A percentile compares a stretch with the other conserved stretches of the same genome.
These are phyloP conservation scores for Colletotrichum filicis DNA, from an alignment of 2,329 filamentous ascomycete genomes.

Conservation along the genomic window DNA sequence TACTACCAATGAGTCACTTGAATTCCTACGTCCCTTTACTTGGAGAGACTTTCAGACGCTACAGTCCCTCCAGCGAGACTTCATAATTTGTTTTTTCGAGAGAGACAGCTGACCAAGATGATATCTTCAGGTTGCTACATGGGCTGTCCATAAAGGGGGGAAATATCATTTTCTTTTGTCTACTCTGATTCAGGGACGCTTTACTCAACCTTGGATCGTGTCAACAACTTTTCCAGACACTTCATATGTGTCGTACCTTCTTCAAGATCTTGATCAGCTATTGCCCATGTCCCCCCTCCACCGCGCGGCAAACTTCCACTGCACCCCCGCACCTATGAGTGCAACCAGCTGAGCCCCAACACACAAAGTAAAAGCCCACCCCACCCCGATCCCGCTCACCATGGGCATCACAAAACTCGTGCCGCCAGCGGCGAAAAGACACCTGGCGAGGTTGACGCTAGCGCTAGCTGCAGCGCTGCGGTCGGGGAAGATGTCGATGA, in stretches of 20 bases:
- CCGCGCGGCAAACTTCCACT: conserved; percentile 51
- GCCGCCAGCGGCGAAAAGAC: conserved; percentile 60
- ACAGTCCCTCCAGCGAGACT: no score
- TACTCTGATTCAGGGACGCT: neutral
- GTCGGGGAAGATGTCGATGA: conserved; percentile 63
- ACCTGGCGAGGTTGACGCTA: conserved; percentile 63
- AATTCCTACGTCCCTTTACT: neutral
- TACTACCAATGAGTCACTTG: no score
- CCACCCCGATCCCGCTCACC: conserved; percentile 49
- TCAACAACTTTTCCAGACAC: no score
- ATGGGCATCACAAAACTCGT: conserved; percentile 58
- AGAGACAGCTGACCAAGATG: neutral
- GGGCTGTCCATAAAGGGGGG: neutral
- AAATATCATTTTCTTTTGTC: neutral
- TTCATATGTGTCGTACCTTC: neutral
- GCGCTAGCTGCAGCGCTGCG: conserved; percentile 63
- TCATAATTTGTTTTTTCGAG: neutral
- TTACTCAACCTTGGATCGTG: no score
- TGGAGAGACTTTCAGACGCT: no score
- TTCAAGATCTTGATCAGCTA: neutral
- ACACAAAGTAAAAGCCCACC: conserved; percentile 55
- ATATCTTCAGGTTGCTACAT: neutral
- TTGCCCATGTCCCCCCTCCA: conserved; percentile 46
- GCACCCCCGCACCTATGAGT: conserved; percentile 55
- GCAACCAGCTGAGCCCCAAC: conserved; percentile 55